These are phyloP conservation scores for Strigomonas oncopelti DNA, from an alignment of 208 protist genomes.

Conservation along the genomic window DNA sequence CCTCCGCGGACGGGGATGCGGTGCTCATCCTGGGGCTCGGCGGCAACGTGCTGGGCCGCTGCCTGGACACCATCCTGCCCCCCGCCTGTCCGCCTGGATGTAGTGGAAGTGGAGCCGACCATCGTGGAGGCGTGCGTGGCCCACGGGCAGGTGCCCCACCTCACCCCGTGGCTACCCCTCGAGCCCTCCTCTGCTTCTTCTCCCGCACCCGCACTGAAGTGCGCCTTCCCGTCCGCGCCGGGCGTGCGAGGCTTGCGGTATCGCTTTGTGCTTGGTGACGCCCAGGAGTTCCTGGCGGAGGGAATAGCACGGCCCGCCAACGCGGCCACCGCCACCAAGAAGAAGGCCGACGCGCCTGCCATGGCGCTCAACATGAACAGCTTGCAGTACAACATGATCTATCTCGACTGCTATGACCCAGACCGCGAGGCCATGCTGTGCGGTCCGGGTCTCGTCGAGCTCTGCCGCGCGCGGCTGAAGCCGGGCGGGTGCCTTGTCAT, in stretches of 20 bases:
- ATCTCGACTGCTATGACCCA: conserved; percentile 84
- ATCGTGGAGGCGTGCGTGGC: conserved; percentile 48
- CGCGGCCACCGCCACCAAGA: not conserved
- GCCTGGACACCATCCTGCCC: conserved; percentile 48
- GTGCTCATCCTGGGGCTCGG: conserved; percentile 77
- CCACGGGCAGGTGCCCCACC: conserved; percentile 40
- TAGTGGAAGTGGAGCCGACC: conserved; percentile 76
- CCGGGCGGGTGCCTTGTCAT: conserved; percentile 63
- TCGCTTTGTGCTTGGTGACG: conserved; percentile 49
- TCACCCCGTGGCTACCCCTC: not conserved
- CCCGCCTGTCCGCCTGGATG: conserved; percentile 44
- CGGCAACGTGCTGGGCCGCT: conserved; percentile 77
- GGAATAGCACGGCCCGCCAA: not conserved
- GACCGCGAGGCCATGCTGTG: conserved; percentile 66
- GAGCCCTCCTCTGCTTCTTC: not conserved
- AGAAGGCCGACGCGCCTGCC: not conserved
- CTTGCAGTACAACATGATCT: conserved; percentile 61
- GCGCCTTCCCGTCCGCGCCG: not conserved
- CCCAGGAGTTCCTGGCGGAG: conserved; percentile 32
- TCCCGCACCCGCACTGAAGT: not conserved
- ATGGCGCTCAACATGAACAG: not conserved
- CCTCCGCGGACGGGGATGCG: conserved; percentile 17
- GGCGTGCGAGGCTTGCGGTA: conserved; percentile 22
- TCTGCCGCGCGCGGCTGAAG: conserved; percentile 43
- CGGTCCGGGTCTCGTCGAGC: conserved; percentile 42